phyloP scores from a whole-genome alignment of 2,329 filamentous ascomycete species.

The Paraphaeosphaeria sporulosa region DNA sequence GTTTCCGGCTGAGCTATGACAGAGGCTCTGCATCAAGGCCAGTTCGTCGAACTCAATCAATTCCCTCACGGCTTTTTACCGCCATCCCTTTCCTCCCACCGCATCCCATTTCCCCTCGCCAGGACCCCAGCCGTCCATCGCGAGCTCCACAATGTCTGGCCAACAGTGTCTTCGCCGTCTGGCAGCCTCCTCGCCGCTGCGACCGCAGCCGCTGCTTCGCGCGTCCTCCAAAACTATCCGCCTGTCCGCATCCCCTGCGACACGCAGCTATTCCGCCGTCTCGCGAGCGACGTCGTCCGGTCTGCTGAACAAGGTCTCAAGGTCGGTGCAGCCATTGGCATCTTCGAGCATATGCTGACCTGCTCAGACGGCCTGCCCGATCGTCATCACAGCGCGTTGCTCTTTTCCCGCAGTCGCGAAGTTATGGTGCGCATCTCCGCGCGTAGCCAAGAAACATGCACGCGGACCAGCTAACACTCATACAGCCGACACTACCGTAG shows the following conservation, averaged over 20 bases:
- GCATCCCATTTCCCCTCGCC: slow-evolving; percentile 8
- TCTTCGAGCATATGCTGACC: slow-evolving; percentile 22
- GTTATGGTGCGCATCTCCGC: slow-evolving; percentile 37
- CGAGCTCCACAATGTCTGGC: slow-evolving; percentile 39
- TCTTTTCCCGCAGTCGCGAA: slow-evolving; percentile 42
- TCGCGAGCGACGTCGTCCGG: slow-evolving; percentile 43
- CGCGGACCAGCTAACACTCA: neutral
- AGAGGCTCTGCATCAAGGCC: slow-evolving; percentile 28
- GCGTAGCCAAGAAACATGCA: neutral
- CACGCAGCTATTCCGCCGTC: slow-evolving; percentile 46
- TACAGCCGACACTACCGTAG: slow-evolving; percentile 76
- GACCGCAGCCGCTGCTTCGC: slow-evolving; percentile 41
- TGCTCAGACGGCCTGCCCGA: slow-evolving; percentile 38
- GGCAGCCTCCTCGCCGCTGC: slow-evolving; percentile 36
- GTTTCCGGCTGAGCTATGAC: slow-evolving; percentile 32
- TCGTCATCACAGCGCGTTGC: slow-evolving; percentile 35
- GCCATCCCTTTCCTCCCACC: slow-evolving; percentile 10
- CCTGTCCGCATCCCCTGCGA: slow-evolving; percentile 28
- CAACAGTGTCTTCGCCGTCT: slow-evolving; percentile 50
- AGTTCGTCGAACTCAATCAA: slow-evolving; percentile 26
- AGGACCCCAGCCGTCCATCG: slow-evolving; percentile 15
- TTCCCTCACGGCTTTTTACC: slow-evolving; percentile 34
- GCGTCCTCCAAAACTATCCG: slow-evolving; percentile 35
- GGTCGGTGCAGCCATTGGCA: slow-evolving; percentile 30
- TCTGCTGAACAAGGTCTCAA: slow-evolving; percentile 40